Base-by-base conservation (phyloP, 129 eudicot species). In the Erigeron canadensis region DNA sequence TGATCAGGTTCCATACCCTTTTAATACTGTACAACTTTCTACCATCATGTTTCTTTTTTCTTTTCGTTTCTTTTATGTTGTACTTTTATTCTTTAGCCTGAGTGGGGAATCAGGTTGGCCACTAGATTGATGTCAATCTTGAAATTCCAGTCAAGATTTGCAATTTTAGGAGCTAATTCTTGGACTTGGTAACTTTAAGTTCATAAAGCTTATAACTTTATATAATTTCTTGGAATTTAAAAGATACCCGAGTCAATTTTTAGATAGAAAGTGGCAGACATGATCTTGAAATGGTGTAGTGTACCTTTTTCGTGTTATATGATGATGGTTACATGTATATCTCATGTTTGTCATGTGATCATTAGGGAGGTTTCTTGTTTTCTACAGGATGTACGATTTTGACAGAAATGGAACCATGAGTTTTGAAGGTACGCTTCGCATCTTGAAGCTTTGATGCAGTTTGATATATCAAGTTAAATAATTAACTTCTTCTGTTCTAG, bases 391-490 rank as follows among this genome's bases (percentile, higher is more conserved):
- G 98, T 83, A 81, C 70, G 98, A 92, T 74, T 92, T 84, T 66
- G 96, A 92, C 71, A 82, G 79, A 51, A 92, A 92, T 81, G 98
- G 96, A 81, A 89, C 96, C 56, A 92, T 92, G 98, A 89, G 88
- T 82, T 92, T 92, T 66, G 83, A 83, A 81, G 98, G 98, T 92
- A 75, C 41, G 9, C 39, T 15, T 65, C 6, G 2, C n/a, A 10
- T 15, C 10, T 69, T 54, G 7, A 13, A 34, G 62, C 42, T 63
- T 62, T 41, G 11, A 51, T 40, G 40, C 71, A 50, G 5, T 17
- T 50, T 4, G 12, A 12, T 50, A 12, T 10, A 2, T 50, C 3
- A 1, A 28, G 51, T 45, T 11, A 6, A 45, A 5, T 13, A 45
- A 28, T 1, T 28, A 28, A 28, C 34, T 28, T 28, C 34, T 28